Evolutionary conservation across 2,329 filamentous ascomycete species (phyloP), one percentile per base, ranked within the genome.

Genomic region (Hypoxylon sp.): DNA sequence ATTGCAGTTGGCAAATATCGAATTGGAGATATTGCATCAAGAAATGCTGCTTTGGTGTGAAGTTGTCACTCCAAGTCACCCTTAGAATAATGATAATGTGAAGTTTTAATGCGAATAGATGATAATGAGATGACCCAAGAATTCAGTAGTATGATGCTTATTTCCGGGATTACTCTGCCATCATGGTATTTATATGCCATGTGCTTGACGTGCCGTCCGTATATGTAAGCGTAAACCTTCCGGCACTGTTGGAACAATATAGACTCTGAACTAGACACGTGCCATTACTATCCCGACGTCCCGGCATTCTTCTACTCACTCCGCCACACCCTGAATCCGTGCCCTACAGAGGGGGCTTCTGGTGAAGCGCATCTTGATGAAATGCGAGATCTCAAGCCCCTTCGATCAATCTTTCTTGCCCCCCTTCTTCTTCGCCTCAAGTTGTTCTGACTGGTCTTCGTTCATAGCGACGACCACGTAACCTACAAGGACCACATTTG

Each of bases 401-500:
- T 65, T 48, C 61, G 51, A 69, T 68, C 58, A 74, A 1, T 75
- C 80, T 76, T 88, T 88, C 79, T 87, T 88, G 57, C 75, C 78
- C 59, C 84, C 82, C 44, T 76, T 75, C 73, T 81, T 82, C 68
- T 75, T 73, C 44, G 82, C 83, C 67, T 83, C 83, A 37, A 76
- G 68, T 71, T 81, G 80, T 17, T 87, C 85, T 2, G 82, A 81
- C 72, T 87, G 82, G 76, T 98, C 96, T 79, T 99, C 96, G 68
- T 87, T 90, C 87, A 97, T 94, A 3, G 96, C 96, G 19, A 97
- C 93, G 62, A 98, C 83, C 47, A 98, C 89, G 80, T 98, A 99
- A n/a, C 87, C 89, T 63, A 98, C 87, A 55, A 99, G 83, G 2
- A 99, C 93, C 1, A 97, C 87, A 75, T 99, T 99, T 11, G 96